phyloP scores from a whole-genome alignment of 257 asterid genomes.

The Pogostemon cablin region DNA sequence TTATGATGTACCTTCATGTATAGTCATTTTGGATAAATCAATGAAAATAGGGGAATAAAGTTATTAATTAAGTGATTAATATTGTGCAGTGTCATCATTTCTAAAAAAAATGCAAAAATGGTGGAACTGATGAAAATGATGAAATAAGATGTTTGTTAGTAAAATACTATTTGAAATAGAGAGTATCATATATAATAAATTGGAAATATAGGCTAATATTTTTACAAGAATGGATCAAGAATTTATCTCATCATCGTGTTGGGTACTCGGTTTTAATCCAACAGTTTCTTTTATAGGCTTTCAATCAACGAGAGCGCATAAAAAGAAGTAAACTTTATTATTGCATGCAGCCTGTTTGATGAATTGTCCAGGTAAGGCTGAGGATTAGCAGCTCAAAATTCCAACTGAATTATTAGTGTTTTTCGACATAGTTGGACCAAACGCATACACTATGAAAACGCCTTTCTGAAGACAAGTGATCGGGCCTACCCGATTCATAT shows the following conservation, averaged over 20 bases:
- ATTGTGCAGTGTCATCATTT: too few relatives aligned
- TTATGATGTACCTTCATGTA: too few relatives aligned
- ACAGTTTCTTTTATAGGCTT: not conserved
- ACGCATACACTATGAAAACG: conserved; percentile 41
- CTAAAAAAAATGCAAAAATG: too few relatives aligned
- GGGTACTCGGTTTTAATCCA: not conserved
- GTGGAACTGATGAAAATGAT: too few relatives aligned
- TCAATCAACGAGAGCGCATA: not conserved
- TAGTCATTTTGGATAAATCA: too few relatives aligned
- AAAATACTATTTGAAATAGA: too few relatives aligned
- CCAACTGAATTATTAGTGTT: not conserved
- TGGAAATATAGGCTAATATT: too few relatives aligned
- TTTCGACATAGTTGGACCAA: conserved; percentile 40
- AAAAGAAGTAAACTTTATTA: not conserved
- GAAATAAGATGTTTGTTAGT: too few relatives aligned
- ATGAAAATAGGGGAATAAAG: too few relatives aligned
- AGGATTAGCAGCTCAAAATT: not conserved
- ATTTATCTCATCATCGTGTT: not conserved
- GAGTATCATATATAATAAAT: too few relatives aligned
- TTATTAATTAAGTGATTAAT: too few relatives aligned
- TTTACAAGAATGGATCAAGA: too few relatives aligned
- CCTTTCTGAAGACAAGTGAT: conserved; percentile 46
- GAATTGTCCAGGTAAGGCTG: conserved; percentile 30
- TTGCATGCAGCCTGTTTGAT: conserved; percentile 39
- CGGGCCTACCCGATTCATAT: not conserved